These are phyloP conservation scores for Phytophthora crassamura DNA, from an alignment of 352 stramenopile genomes.

Conservation along the genomic window DNA sequence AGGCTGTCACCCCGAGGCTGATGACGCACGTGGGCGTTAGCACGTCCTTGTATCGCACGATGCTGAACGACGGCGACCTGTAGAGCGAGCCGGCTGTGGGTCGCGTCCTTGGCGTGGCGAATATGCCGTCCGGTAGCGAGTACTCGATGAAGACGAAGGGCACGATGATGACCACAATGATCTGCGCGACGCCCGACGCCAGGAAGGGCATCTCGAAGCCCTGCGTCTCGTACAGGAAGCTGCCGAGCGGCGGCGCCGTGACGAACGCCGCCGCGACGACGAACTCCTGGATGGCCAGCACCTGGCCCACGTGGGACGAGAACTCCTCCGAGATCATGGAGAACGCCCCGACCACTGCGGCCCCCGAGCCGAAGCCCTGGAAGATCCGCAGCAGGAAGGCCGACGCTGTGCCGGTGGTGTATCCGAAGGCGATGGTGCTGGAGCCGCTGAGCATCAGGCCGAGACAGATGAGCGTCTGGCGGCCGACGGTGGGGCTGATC, in stretches of 20 bases:
- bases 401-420: conserved; percentile 42
- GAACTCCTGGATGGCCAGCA: conserved; percentile 72
- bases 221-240: conserved; percentile 57
- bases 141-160: conserved; percentile 84
- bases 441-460: conserved; percentile 68
- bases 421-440: conserved; percentile 74
- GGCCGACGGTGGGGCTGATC: conserved; percentile 50
- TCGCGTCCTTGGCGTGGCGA: conserved; percentile 26
- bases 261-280: conserved; percentile 74
- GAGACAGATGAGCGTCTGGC: conserved; percentile 74
- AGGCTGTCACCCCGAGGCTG: conserved; percentile 56
- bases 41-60: conserved; percentile 55
- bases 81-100: conserved; percentile 24
- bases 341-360: conserved; percentile 67
- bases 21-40: conserved; percentile 62
- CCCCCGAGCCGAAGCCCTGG: conserved; percentile 65
- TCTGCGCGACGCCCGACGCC: conserved; percentile 59
- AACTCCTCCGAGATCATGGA: conserved; percentile 79
- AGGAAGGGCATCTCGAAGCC: conserved; percentile 72
- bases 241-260: conserved; percentile 62
- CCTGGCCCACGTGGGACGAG: conserved; percentile 51
- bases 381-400: conserved; percentile 62
- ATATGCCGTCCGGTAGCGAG: conserved; percentile 67
- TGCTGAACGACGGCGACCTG: conserved; percentile 37
- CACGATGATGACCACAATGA: conserved; percentile 66